These are phyloP conservation scores for Pseudocercospora vitis DNA, from an alignment of 2,329 filamentous ascomycete species.

Conservation along the genomic window DNA sequence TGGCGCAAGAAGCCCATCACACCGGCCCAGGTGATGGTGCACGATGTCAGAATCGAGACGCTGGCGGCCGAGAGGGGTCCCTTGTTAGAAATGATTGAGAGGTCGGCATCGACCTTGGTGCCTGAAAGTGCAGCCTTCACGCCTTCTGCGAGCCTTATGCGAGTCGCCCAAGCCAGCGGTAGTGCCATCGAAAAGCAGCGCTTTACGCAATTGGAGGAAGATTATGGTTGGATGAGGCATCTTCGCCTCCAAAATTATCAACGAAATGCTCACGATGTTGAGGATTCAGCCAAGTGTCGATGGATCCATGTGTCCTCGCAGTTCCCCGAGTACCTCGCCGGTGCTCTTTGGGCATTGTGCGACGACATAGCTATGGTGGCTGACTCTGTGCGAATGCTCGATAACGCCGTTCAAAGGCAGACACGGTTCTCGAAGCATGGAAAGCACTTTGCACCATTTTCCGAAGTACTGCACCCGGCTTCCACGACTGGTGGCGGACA, in stretches of 20 bases:
- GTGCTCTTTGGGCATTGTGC: constrained; percentile 29
- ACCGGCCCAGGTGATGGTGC: constrained; percentile 42
- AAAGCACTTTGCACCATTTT: constrained; percentile 46
- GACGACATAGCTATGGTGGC: constrained; percentile 25
- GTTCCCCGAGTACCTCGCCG: constrained; percentile 41
- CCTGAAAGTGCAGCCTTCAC: constrained; percentile 31
- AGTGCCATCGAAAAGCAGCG: constrained; percentile 42
- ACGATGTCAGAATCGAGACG: constrained; percentile 42
- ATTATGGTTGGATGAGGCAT: constrained; percentile 47
- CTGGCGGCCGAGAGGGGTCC: constrained; percentile 36
- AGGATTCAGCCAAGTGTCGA: constrained; percentile 38
- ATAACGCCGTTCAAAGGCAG: constrained; percentile 42
- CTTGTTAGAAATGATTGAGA: constrained; percentile 43
- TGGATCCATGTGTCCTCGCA: constrained; percentile 49
- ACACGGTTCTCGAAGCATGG: constrained; percentile 48
- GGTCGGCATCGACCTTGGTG: constrained; percentile 38
- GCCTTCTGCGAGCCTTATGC: constrained; percentile 25
- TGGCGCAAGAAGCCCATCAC: constrained; percentile 44
- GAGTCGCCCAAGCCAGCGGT: constrained; percentile 28
- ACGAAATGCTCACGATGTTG: constrained; percentile 31
- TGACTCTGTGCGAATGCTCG: constrained; percentile 33
- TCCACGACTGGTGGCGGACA: constrained; percentile 16
- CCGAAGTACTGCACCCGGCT: constrained; percentile 34
- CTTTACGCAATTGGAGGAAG: constrained; percentile 38
- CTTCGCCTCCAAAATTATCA: constrained; percentile 40